A percentile compares a stretch with the other conserved stretches of the same genome.
Evolutionary conservation across 108 stramenopile species (phyloP).

Genomic region (Cyclostephanos tholiformis): DNA sequence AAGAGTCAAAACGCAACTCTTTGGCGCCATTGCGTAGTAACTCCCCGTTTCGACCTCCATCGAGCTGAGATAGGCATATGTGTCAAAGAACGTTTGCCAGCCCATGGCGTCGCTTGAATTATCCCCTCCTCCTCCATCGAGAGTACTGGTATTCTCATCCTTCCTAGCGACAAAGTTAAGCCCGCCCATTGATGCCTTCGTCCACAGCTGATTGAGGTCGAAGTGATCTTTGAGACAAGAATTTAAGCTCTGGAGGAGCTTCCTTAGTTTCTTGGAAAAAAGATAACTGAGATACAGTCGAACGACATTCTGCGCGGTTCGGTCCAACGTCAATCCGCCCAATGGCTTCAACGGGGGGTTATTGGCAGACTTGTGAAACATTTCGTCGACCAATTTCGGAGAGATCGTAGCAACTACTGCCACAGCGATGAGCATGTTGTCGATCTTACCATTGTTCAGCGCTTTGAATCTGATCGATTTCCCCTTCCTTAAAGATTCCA

Average conservation of each 20-base stretch:
- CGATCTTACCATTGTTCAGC: constrained; percentile 65
- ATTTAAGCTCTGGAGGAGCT: constrained; percentile 73
- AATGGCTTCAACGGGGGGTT: constrained; percentile 21
- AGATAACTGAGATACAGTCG: constrained; percentile 69
- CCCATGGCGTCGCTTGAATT: constrained; percentile 52
- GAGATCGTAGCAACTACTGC: constrained; percentile 80
- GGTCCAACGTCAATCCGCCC: constrained; percentile 47
- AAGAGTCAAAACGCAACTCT: constrained; percentile 81
- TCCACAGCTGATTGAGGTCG: constrained; percentile 71
- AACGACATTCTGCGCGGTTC: constrained; percentile 58
- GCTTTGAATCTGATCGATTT: constrained; percentile 72
- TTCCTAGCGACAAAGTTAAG: constrained; percentile 50
- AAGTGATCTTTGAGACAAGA: constrained; percentile 82
- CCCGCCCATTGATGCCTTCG: constrained; percentile 74
- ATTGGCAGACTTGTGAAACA: constrained; percentile 45
- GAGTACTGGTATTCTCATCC: constrained; percentile 23
- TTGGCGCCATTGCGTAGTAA: constrained; percentile 79
- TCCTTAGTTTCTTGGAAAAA: constrained; percentile 74
- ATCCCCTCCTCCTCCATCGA: constrained; percentile 46
- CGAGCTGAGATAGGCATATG: constrained; percentile 70
- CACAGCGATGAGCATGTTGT: constrained; percentile 67
- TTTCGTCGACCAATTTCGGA: constrained; percentile 43
- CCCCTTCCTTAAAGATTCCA: constrained; percentile 65
- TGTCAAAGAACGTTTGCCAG: constrained; percentile 86
- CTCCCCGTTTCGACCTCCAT: constrained; percentile 79